These are phyloP conservation scores for Rubus idaeus DNA, from an alignment of 306 rosid species.

Conservation along the genomic window DNA sequence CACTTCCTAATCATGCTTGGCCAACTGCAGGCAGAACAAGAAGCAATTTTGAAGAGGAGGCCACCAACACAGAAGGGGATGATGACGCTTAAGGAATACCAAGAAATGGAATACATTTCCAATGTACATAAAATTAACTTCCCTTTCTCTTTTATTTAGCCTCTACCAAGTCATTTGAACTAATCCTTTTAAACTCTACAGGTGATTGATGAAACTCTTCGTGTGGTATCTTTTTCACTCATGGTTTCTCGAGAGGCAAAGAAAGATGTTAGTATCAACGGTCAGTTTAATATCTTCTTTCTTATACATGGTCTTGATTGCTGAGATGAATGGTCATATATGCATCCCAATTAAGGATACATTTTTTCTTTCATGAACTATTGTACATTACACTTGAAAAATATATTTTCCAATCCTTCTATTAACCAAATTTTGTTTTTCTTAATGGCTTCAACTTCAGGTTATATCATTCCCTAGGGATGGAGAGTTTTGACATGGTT, in stretches of 20 bases:
- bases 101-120: slow-evolving; percentile 76
- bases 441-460: slow-evolving; percentile 37
- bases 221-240: slow-evolving; percentile 72
- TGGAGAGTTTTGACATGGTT: slow-evolving; percentile 92
- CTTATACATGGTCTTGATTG: neutral
- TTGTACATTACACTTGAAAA: neutral
- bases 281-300: slow-evolving; percentile 37
- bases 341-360: neutral
- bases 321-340: neutral
- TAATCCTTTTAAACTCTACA: slow-evolving; percentile 7
- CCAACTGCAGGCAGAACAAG: slow-evolving; percentile 66
- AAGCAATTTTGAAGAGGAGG: slow-evolving; percentile 58
- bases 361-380: neutral
- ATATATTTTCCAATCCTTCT: neutral
- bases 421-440: neutral
- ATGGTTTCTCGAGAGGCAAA: slow-evolving; percentile 82
- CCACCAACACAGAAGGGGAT: slow-evolving; percentile 61
- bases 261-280: slow-evolving; percentile 56
- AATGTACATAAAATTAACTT: slow-evolving; percentile 40
- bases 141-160: neutral
- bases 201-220: slow-evolving; percentile 91
- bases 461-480: slow-evolving; percentile 76
- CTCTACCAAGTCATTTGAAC: neutral
- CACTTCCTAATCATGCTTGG: neutral
- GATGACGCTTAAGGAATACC: slow-evolving; percentile 63